Evolutionary conservation across 2,329 filamentous ascomycete species (phyloP).

Genomic region (Penicillium sclerotigenum): DNA sequence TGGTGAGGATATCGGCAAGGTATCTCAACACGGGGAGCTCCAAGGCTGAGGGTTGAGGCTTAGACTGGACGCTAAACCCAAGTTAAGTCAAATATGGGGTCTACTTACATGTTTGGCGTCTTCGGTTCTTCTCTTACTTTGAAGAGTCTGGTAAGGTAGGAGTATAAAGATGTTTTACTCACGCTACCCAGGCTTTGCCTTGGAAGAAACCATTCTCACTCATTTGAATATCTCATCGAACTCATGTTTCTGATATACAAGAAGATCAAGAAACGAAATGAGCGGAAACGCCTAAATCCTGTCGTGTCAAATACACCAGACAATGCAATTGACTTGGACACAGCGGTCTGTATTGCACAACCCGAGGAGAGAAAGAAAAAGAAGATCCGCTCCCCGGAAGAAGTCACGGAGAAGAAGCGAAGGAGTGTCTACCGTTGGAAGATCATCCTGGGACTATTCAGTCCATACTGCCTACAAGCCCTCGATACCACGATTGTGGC

Average conservation of each 20-base stretch:
- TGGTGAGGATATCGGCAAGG: not conserved
- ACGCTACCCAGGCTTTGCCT: not conserved
- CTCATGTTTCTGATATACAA: not conserved
- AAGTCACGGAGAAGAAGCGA: not conserved
- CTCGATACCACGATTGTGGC: conserved; percentile 65
- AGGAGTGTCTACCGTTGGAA: conserved; percentile 54
- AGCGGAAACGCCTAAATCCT: not conserved
- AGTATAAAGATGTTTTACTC: not conserved
- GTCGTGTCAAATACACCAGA: not conserved
- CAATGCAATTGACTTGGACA: not conserved
- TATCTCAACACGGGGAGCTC: not conserved
- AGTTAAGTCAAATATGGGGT: not conserved
- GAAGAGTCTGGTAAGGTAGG: not conserved
- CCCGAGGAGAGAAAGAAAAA: not conserved
- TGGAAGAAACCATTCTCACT: not conserved
- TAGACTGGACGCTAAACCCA: not conserved
- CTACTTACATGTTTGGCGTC: not conserved
- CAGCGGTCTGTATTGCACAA: not conserved
- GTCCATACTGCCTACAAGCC: conserved; percentile 61
- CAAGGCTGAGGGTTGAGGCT: not conserved
- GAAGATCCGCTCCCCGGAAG: not conserved
- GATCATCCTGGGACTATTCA: conserved; percentile 56
- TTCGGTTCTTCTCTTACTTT: not conserved
- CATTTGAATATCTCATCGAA: not conserved
- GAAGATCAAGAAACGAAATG: not conserved